phyloP scores from a whole-genome alignment of 2,329 filamentous ascomycete genomes.

The Pestalotiopsis sp. region DNA sequence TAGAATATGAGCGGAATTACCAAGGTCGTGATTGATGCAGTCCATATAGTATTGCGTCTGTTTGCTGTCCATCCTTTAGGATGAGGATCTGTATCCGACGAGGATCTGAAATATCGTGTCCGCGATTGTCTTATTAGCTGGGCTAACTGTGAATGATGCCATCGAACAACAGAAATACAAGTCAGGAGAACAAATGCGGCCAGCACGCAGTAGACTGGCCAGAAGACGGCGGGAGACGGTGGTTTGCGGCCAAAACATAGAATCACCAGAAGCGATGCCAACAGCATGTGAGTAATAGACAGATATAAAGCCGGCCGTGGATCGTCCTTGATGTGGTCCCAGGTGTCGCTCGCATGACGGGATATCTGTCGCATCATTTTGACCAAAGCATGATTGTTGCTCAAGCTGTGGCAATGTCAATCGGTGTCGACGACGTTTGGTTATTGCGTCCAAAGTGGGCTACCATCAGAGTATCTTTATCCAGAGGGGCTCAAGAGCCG shows the following conservation, averaged over 20 bases:
- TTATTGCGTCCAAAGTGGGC: not conserved
- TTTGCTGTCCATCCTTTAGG: not conserved
- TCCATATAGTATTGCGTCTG: not conserved
- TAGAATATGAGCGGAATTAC: not conserved
- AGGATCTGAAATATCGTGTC: not conserved
- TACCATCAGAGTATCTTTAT: not conserved
- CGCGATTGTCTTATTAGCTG: not conserved
- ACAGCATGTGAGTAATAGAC: not conserved
- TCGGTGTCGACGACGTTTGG: not conserved
- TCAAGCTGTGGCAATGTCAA: not conserved
- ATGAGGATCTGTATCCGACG: not conserved
- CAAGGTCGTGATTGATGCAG: not conserved
- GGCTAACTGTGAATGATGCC: not conserved
- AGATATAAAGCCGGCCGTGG: not conserved
- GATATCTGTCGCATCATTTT: not conserved
- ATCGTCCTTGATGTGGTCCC: not conserved
- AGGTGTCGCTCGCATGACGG: not conserved
- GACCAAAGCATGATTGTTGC: not conserved
- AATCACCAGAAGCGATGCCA: not conserved
- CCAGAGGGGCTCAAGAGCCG: not conserved
- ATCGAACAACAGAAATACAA: not conserved
- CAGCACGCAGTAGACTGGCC: not conserved
- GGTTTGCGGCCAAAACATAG: not conserved
- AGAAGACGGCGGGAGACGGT: not conserved
- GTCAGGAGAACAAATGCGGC: not conserved